A percentile compares a stretch with the other conserved stretches of the same genome.
Evolutionary conservation across 495 filamentous ascomycete species (phyloP).

Genomic region (Podospora sp.): DNA sequence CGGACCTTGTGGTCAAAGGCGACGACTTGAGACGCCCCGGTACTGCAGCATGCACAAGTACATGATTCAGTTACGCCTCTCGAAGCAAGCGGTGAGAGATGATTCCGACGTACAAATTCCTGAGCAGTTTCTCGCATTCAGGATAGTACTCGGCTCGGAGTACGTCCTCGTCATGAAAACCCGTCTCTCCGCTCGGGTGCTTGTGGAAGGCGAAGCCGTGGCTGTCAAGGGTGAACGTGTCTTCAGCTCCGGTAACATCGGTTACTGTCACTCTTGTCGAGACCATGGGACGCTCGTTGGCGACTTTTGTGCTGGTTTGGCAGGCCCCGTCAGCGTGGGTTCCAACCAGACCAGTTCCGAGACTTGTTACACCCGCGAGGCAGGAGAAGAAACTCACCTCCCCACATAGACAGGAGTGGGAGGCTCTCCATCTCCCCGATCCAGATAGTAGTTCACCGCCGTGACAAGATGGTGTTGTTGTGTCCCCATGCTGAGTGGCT

Average conservation of each 20-base stretch:
- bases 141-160: conserved; percentile 64
- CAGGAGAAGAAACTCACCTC: conserved; percentile 27
- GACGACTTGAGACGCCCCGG: conserved; percentile 62
- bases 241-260: conserved; percentile 42
- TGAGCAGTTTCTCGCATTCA: conserved; percentile 61
- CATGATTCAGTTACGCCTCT: not conserved
- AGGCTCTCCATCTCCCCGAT: conserved; percentile 58
- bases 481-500: not conserved
- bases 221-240: conserved; percentile 39
- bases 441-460: conserved; percentile 60
- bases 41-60: conserved; percentile 45
- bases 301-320: conserved; percentile 22
- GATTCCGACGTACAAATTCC: conserved; percentile 51
- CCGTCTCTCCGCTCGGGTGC: conserved; percentile 18
- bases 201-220: conserved; percentile 44
- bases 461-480: conserved; percentile 48
- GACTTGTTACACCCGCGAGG: too few relatives aligned
- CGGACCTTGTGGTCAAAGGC: conserved; percentile 77
- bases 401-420: conserved; percentile 55
- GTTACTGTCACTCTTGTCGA: conserved; percentile 41
- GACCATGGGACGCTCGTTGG: conserved; percentile 49
- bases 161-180: conserved; percentile 38
- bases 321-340: not conserved
- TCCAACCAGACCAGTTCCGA: not conserved
- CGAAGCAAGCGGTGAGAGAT: not conserved